phyloP scores from a whole-genome alignment of 2,329 filamentous ascomycete species.

The Acarospora socialis region DNA sequence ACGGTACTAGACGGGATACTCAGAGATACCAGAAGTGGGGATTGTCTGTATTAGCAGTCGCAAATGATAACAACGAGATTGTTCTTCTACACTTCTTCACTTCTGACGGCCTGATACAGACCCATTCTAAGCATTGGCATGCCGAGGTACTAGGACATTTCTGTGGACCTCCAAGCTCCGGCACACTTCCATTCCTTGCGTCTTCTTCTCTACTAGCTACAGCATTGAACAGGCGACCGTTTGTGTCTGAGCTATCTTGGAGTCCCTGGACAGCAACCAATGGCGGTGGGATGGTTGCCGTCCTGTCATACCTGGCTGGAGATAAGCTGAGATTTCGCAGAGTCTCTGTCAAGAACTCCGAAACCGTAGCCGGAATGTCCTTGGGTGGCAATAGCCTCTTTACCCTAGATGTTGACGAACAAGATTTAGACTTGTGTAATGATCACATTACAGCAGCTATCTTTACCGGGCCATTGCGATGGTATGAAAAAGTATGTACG shows the following conservation, averaged over 20 bases:
- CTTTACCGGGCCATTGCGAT: too few species aligned
- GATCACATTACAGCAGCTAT: too few species aligned
- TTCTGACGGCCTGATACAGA: not conserved
- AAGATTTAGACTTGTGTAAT: too few species aligned
- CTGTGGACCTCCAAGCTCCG: not conserved
- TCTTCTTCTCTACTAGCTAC: not conserved
- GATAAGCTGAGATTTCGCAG: too few species aligned
- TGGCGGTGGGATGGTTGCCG: too few species aligned
- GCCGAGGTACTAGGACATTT: not conserved
- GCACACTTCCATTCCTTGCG: conserved; percentile 5
- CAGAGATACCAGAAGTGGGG: not conserved
- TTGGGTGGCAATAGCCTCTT: too few species aligned
- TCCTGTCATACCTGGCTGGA: too few species aligned
- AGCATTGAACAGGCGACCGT: not conserved
- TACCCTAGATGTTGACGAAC: too few species aligned
- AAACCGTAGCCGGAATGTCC: too few species aligned
- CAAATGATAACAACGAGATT: conserved; percentile 11
- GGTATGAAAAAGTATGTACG: too few species aligned
- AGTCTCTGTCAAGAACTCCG: too few species aligned
- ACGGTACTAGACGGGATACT: not conserved
- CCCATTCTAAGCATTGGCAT: not conserved
- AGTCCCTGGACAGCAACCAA: not conserved
- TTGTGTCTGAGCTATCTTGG: not conserved
- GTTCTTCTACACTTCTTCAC: conserved; percentile 7
- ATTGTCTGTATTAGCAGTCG: conserved; percentile 6